Evolutionary conservation across 2,329 filamentous ascomycete species (phyloP).

Genomic region (Thielaviopsis populi): DNA sequence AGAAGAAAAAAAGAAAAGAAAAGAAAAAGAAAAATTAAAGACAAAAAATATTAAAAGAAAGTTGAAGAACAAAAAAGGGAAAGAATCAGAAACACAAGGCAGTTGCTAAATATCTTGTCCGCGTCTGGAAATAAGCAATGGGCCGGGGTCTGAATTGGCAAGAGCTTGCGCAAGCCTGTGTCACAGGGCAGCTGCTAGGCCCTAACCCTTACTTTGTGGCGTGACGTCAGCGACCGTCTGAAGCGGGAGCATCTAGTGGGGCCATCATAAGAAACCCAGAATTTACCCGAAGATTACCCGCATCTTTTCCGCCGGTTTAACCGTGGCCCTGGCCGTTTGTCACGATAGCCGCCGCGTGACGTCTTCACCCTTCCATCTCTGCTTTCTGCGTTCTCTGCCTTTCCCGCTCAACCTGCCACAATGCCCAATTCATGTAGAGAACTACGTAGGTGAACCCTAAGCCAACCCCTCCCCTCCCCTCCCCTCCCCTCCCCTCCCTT

Average conservation of each 20-base stretch:
- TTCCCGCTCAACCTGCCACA: slow-evolving; percentile 21
- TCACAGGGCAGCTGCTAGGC: not conserved
- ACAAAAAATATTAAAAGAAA: slow-evolving; percentile 17
- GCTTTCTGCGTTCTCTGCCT: too few relatives aligned
- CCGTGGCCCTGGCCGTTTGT: too few relatives aligned
- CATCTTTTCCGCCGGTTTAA: too few relatives aligned
- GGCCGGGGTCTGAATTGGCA: not conserved
- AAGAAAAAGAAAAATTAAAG: slow-evolving; percentile 16
- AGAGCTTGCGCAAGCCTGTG: not conserved
- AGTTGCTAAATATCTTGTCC: not conserved
- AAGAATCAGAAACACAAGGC: not conserved
- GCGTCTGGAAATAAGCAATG: not conserved
- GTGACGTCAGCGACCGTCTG: not conserved
- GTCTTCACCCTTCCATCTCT: too few relatives aligned
- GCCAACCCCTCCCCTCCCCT: slow-evolving; percentile 7
- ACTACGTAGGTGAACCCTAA: slow-evolving; percentile 51
- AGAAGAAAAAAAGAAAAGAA: not conserved
- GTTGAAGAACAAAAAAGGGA: slow-evolving; percentile 8
- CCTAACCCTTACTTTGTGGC: not conserved
- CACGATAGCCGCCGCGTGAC: too few relatives aligned
- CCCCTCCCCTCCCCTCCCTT: too few relatives aligned
- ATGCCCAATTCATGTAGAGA: slow-evolving; percentile 98
- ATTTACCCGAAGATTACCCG: not conserved
- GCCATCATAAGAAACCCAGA: not conserved
- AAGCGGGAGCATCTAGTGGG: not conserved